These are phyloP conservation scores for Phytophthora sp. DNA, from an alignment of 352 stramenopile genomes.

Conservation along the genomic window DNA sequence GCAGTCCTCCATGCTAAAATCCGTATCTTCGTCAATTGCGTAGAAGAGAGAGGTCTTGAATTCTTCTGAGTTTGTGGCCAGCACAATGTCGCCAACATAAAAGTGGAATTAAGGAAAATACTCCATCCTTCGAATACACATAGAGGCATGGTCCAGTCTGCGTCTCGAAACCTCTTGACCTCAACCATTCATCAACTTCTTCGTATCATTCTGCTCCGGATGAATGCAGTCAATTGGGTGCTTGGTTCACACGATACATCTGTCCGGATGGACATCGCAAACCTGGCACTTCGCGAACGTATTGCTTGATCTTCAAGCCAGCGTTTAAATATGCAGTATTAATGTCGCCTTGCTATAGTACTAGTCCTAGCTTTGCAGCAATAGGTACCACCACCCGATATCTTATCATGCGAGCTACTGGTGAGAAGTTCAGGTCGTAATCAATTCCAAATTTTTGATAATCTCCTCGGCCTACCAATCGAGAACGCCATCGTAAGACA, in stretches of 20 bases:
- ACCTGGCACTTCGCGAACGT: slow-evolving; percentile 2
- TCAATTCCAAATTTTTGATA: slow-evolving; percentile 10
- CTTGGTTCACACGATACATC: slow-evolving; percentile 17
- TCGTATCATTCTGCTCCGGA: slow-evolving; percentile 22
- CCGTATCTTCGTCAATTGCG: slow-evolving; percentile 17
- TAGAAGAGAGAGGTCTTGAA: slow-evolving; percentile 28
- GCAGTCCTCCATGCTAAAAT: slow-evolving; percentile 22
- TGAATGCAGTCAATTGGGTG: slow-evolving; percentile 1
- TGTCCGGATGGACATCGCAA: slow-evolving; percentile 11
- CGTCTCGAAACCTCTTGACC: background rate
- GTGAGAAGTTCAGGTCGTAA: slow-evolving; percentile 1
- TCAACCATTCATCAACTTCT: slow-evolving; percentile 16
- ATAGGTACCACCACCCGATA: background rate
- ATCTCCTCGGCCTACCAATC: slow-evolving; percentile 5
- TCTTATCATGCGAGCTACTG: slow-evolving; percentile 20
- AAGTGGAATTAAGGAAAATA: slow-evolving; percentile 20
- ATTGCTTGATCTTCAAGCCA: slow-evolving; percentile 14
- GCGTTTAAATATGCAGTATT: slow-evolving; percentile 23
- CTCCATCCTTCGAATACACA: slow-evolving; percentile 3
- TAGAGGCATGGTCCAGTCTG: slow-evolving; percentile 17
- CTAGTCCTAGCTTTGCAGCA: background rate
- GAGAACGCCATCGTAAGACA: background rate
- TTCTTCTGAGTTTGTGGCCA: slow-evolving; percentile 15
- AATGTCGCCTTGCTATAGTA: slow-evolving; percentile 18
- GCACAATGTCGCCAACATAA: slow-evolving; percentile 32